These are phyloP conservation scores for Ascochyta koolunga DNA, from an alignment of 2,329 filamentous ascomycete species.

Conservation along the genomic window DNA sequence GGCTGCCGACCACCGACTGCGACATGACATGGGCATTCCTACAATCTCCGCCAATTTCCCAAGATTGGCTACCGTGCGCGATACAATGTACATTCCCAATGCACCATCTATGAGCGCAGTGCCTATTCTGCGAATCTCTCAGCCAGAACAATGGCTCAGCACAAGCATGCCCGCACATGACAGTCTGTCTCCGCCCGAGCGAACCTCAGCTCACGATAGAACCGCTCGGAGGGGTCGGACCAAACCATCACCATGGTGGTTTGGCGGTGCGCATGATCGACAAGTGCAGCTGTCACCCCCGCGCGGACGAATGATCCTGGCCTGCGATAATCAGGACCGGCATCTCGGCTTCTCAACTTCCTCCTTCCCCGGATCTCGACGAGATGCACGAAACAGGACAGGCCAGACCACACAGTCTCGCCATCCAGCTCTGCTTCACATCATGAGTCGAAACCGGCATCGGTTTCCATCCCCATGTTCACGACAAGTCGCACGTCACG, in stretches of 20 bases:
- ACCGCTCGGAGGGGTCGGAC: conserved; percentile 12
- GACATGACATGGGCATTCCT: conserved; percentile 14
- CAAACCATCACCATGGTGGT: conserved; percentile 5
- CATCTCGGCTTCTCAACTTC: conserved; percentile 15
- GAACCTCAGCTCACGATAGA: conserved; percentile 5
- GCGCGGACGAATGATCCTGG: conserved; percentile 16
- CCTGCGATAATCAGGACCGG: conserved; percentile 19
- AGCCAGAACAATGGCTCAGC: neutral
- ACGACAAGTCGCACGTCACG: conserved; percentile 7
- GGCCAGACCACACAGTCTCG: conserved; percentile 11
- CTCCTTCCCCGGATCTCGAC: conserved; percentile 19
- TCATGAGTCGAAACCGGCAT: conserved; percentile 5
- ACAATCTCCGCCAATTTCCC: neutral
- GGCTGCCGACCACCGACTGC: conserved; percentile 15
- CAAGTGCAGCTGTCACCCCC: conserved; percentile 17
- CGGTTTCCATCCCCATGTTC: neutral
- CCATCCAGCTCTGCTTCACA: conserved; percentile 11
- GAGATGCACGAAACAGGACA: conserved; percentile 4
- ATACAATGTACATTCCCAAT: neutral
- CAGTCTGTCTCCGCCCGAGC: conserved; percentile 2
- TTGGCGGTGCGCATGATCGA: conserved; percentile 13
- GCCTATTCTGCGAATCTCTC: conserved; percentile 1
- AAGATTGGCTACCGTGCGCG: conserved; percentile 11
- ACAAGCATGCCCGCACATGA: conserved; percentile 1
- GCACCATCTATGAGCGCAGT: conserved; percentile 1